These are phyloP conservation scores for Sclerotiophoma versabilis DNA, from an alignment of 2,329 filamentous ascomycete species.

Conservation along the genomic window DNA sequence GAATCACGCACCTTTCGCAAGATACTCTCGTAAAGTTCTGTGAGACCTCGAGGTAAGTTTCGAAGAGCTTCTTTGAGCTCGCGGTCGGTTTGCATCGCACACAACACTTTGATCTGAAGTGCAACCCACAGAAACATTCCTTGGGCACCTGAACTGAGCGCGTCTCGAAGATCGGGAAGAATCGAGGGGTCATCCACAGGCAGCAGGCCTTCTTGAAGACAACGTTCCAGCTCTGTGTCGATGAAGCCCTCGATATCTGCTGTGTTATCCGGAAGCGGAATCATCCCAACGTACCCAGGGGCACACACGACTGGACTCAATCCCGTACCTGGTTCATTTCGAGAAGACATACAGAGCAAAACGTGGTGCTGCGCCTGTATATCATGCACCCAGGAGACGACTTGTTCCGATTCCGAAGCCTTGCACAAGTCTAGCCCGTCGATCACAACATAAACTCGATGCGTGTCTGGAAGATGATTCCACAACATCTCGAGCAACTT, in stretches of 20 bases:
- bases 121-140: conserved; percentile 41
- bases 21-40: conserved; percentile 22
- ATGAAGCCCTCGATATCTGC: conserved; percentile 36
- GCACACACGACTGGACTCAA: neutral
- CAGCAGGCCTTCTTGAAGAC: conserved; percentile 23
- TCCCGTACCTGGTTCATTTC: conserved; percentile 21
- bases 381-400: conserved; percentile 24
- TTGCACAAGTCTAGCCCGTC: conserved; percentile 48
- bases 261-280: conserved; percentile 31
- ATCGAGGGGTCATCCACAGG: conserved; percentile 33
- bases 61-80: conserved; percentile 40
- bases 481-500: conserved; percentile 30
- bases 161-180: conserved; percentile 36
- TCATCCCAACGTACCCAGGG: conserved; percentile 7
- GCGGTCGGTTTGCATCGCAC: conserved; percentile 46
- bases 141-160: conserved; percentile 25
- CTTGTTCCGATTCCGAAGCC: conserved; percentile 12
- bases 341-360: conserved; percentile 33
- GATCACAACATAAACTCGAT: conserved; percentile 42
- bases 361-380: conserved; percentile 32
- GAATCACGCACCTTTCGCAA: conserved; percentile 4
- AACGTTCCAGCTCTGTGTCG: conserved; percentile 31
- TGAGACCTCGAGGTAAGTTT: conserved; percentile 27
- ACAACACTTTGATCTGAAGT: conserved; percentile 36
- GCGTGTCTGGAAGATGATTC: conserved; percentile 16